Percentiles rank a stretch among this genome's conserved stretches.
Conservation (phyloP, 2,329 filamentous ascomycete species). For the Arthrinium puccinioides region DNA sequence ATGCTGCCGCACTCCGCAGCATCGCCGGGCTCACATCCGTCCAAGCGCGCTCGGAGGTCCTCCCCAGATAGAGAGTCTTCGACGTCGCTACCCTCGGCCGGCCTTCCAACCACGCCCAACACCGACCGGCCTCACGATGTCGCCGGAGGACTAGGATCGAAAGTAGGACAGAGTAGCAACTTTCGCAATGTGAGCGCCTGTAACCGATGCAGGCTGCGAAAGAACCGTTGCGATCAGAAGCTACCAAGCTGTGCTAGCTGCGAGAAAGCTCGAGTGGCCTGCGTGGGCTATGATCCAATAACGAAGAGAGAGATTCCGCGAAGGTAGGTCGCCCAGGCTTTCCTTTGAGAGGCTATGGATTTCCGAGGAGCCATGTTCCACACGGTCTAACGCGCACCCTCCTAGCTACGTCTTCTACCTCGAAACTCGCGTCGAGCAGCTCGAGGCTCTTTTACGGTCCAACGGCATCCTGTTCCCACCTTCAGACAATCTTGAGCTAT, state of each 20-base stretch:
- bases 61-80: constrained; percentile 41
- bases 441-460: constrained; percentile 66
- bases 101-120: constrained; percentile 24
- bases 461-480: constrained; percentile 67
- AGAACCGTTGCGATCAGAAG: constrained; percentile 92
- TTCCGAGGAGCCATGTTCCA: not conserved
- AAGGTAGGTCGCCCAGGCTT: constrained; percentile 49
- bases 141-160: constrained; percentile 23
- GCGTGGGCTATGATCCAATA: constrained; percentile 93
- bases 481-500: constrained; percentile 61
- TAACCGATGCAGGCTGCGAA: constrained; percentile 83
- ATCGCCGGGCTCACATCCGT: constrained; percentile 42
- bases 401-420: constrained; percentile 87
- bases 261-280: constrained; percentile 85
- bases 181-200: constrained; percentile 91
- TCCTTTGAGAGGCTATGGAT: too few species aligned
- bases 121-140: constrained; percentile 22
- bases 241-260: constrained; percentile 86
- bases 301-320: constrained; percentile 92
- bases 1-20: constrained; percentile 42
- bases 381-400: constrained; percentile 2
- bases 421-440: constrained; percentile 75
- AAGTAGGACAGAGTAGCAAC: constrained; percentile 52
- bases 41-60: constrained; percentile 50
- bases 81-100: constrained; percentile 27